These are phyloP conservation scores for Fusarium sp. DNA, from an alignment of 2,329 filamentous ascomycete species.

Conservation along the genomic window DNA sequence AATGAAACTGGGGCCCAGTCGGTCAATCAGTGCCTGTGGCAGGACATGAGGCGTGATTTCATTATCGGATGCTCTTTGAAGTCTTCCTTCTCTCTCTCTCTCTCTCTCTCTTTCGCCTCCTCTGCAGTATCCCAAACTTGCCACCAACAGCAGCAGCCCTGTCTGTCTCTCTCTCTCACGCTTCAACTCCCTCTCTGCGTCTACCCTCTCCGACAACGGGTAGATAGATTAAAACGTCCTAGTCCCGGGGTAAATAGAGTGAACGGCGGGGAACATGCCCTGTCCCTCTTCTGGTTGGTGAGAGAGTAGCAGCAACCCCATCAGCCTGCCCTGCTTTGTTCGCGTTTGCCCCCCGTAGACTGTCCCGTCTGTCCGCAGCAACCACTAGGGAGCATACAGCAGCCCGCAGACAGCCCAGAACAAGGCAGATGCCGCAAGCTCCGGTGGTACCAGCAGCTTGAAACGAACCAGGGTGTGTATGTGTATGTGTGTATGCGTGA, in stretches of 20 bases:
- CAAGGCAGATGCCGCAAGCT: constrained; percentile 19
- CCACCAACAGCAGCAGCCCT: constrained; percentile 12
- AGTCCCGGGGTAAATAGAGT: constrained; percentile 8
- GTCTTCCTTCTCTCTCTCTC: constrained; percentile 16
- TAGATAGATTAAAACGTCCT: constrained; percentile 27
- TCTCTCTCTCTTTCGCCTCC: background rate
- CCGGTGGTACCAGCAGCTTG: constrained; percentile 17
- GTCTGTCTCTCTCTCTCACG: constrained; percentile 9
- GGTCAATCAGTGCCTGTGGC: constrained; percentile 26
- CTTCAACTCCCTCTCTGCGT: constrained; percentile 19
- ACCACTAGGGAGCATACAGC: constrained; percentile 22
- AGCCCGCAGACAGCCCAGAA: constrained; percentile 10
- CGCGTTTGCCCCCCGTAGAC: constrained; percentile 33
- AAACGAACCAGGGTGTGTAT: constrained; percentile 15
- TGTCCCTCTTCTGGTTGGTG: constrained; percentile 34
- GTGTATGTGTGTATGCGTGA: constrained; percentile 15
- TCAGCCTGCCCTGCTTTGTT: constrained; percentile 36
- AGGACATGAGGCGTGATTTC: constrained; percentile 30
- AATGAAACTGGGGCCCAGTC: constrained; percentile 37
- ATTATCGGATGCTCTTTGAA: constrained; percentile 38
- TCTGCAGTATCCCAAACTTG: constrained; percentile 2
- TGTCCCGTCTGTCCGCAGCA: constrained; percentile 28
- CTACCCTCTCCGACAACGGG: constrained; percentile 16
- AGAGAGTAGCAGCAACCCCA: constrained; percentile 15
- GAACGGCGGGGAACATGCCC: constrained; percentile 40